Conservation (phyloP, 345 rosid genomes). For the Eucalyptus erythrocorys region DNA sequence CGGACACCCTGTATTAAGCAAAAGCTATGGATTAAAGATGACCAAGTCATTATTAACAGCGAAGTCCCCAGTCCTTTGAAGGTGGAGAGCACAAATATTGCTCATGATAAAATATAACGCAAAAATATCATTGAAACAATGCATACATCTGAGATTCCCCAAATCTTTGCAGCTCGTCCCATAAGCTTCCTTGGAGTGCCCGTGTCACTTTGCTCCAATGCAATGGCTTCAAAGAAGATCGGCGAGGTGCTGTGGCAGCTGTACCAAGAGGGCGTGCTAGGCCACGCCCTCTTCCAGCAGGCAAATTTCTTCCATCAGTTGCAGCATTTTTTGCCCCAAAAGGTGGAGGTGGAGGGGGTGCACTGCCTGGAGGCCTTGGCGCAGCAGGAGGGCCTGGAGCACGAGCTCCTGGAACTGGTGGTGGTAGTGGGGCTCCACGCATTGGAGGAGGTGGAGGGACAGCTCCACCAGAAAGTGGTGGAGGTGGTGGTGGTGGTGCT, state of each 20-base stretch:
- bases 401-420: slow-evolving; percentile 56
- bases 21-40: background rate
- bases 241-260: slow-evolving; percentile 33
- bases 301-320: slow-evolving; percentile 16
- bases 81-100: background rate
- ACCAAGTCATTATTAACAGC: background rate
- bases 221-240: slow-evolving; percentile 88
- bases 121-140: slow-evolving; percentile 4
- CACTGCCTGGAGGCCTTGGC: slow-evolving; percentile 58
- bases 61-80: background rate
- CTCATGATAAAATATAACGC: background rate
- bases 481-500: slow-evolving; percentile 33
- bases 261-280: slow-evolving; percentile 24
- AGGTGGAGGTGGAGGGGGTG: slow-evolving; percentile 75
- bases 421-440: slow-evolving; percentile 39
- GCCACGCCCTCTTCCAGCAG: slow-evolving; percentile 73
- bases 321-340: slow-evolving; percentile 41
- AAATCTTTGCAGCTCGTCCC: slow-evolving; percentile 93
- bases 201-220: slow-evolving; percentile 99
- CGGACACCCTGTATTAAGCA: slow-evolving; percentile 45
- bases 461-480: slow-evolving; percentile 1
- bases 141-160: slow-evolving; percentile 78
- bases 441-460: slow-evolving; percentile 37
- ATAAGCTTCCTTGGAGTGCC: slow-evolving; percentile 96
- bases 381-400: slow-evolving; percentile 52